These are phyloP conservation scores for Phialocephala sp. DNA, from an alignment of 2,329 filamentous ascomycete genomes.

Conservation along the genomic window DNA sequence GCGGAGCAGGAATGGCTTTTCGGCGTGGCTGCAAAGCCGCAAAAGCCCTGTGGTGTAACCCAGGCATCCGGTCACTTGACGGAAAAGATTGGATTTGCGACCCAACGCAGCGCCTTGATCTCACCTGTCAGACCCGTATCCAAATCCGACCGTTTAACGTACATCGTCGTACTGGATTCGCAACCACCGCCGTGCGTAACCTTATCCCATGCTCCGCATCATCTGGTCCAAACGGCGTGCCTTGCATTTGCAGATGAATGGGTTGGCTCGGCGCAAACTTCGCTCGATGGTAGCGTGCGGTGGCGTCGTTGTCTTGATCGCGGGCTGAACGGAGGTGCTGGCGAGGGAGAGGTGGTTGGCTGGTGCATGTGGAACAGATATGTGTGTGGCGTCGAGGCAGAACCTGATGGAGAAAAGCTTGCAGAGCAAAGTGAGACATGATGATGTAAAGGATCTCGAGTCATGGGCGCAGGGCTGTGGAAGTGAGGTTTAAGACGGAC, in stretches of 20 bases:
- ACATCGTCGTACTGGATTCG: background rate
- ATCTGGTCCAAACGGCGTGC: constrained; percentile 27
- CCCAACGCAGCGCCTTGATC: background rate
- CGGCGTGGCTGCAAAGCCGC: background rate
- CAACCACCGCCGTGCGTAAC: too few species aligned
- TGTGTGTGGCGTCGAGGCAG: too few species aligned
- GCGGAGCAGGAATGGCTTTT: background rate
- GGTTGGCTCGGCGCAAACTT: constrained; percentile 8
- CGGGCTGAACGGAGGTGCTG: background rate
- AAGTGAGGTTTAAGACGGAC: background rate
- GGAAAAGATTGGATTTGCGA: background rate
- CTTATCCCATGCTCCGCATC: constrained; percentile 16
- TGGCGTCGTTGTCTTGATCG: constrained; percentile 7
- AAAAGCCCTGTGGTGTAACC: background rate
- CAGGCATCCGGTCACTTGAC: constrained; percentile 16
- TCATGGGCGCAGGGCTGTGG: constrained; percentile 3
- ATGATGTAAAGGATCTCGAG: constrained; percentile 17
- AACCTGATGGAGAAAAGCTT: too few species aligned
- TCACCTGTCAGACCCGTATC: constrained; percentile 11
- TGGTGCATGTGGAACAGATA: too few species aligned
- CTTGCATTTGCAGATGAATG: constrained; percentile 28
- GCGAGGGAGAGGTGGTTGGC: background rate
- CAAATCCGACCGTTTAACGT: background rate
- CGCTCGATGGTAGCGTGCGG: constrained; percentile 7
- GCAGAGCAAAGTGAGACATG: constrained; percentile 6